Conservation (phyloP, 805 yeast species). For the Sporopachydermia quercuum region DNA sequence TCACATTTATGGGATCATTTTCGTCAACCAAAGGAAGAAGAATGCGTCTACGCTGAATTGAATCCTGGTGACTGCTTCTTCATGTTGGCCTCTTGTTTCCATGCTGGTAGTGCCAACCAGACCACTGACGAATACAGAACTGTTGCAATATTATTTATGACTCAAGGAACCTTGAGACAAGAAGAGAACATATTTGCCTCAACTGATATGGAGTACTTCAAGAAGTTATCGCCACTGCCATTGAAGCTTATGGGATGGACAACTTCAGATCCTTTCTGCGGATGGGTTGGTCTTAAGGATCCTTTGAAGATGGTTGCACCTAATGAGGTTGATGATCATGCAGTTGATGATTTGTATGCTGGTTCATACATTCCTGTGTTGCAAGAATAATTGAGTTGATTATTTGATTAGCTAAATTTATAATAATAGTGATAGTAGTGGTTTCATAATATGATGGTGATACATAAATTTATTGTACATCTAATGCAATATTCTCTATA, state of each 20-base stretch:
- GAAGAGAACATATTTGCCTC: constrained; percentile 17
- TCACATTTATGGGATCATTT: constrained; percentile 21
- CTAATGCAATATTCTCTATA: neutral
- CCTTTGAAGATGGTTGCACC: neutral
- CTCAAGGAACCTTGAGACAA: constrained; percentile 16
- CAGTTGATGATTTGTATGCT: neutral
- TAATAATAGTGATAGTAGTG: too few relatives aligned
- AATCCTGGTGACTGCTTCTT: constrained; percentile 19
- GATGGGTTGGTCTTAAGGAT: neutral
- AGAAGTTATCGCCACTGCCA: constrained; percentile 7
- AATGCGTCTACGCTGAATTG: constrained; percentile 15
- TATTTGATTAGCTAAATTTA: too few relatives aligned
- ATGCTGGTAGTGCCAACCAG: constrained; percentile 19
- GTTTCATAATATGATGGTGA: too few relatives aligned
- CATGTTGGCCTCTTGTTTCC: constrained; percentile 18
- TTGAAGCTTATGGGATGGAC: constrained; percentile 1
- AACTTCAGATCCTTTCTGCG: neutral
- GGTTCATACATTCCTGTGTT: neutral
- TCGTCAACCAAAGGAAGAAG: constrained; percentile 13
- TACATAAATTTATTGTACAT: too few relatives aligned
- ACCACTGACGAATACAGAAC: constrained; percentile 16
- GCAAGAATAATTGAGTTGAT: neutral
- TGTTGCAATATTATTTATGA: constrained; percentile 16
- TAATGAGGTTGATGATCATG: neutral
- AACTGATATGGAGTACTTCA: constrained; percentile 15